A percentile compares a stretch with the other conserved stretches of the same genome.
These are phyloP conservation scores for Rhipidocladum racemiflorum DNA, from an alignment of 176 grass and related monocot species.

Conservation along the genomic window DNA sequence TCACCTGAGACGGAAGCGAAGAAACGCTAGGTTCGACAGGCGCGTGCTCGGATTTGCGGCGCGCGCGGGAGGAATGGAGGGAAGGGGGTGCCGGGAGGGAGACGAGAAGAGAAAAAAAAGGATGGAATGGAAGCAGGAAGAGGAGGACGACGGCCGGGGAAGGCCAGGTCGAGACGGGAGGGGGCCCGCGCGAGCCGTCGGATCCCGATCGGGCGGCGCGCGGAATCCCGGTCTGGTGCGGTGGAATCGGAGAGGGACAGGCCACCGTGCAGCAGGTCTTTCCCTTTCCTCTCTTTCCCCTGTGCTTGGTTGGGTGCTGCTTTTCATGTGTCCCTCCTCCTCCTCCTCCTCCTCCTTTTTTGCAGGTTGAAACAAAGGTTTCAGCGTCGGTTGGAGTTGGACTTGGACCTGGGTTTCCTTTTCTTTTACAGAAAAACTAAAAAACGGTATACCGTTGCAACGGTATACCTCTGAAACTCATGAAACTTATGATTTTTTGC, in stretches of 20 bases:
- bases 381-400: neutral
- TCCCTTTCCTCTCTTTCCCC: no score
- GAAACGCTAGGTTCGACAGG: neutral
- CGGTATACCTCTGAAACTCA: no score
- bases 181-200: neutral
- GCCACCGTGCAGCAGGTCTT: no score
- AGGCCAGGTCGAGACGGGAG: neutral
- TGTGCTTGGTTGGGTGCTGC: no score
- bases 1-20: neutral
- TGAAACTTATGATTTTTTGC: no score
- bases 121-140: neutral
- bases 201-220: slow-evolving; percentile 26
- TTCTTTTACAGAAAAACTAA: no score
- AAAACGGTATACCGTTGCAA: no score
- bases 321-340: neutral
- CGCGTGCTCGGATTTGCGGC: neutral
- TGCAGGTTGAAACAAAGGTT: slow-evolving; percentile 12
- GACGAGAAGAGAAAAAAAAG: neutral
- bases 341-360: neutral
- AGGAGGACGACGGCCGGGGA: neutral
- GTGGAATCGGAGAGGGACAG: slow-evolving; percentile 14
- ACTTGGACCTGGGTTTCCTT: neutral
- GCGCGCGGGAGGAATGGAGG: neutral
- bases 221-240: neutral
- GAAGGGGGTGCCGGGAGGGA: neutral